phyloP scores from a whole-genome alignment of 1,284 basidiomycete species.

The Ganoderma lingzhi region DNA sequence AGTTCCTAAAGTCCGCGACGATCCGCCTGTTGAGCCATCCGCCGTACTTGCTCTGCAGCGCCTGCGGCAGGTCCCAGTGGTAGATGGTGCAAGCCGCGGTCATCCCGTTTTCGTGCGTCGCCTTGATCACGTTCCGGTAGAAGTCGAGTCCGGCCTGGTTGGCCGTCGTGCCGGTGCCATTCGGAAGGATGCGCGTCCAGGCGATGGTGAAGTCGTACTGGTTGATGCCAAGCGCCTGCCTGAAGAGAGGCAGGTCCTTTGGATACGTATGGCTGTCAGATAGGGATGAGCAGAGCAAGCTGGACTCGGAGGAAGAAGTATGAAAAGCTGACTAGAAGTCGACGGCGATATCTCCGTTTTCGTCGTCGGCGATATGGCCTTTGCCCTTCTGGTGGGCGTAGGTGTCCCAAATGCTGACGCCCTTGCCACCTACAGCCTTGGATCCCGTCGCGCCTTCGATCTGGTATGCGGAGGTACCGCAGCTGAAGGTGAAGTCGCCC shows the following conservation, averaged over 20 bases:
- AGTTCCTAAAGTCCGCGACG: conserved; percentile 46
- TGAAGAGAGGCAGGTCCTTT: neutral
- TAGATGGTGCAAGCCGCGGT: conserved; percentile 75
- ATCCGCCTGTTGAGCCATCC: conserved; percentile 38
- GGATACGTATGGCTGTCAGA: conserved; percentile 36
- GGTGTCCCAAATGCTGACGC: conserved; percentile 76
- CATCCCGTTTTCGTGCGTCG: conserved; percentile 64
- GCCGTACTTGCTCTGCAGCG: conserved; percentile 66
- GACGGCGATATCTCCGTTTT: conserved; percentile 71
- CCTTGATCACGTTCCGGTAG: conserved; percentile 72
- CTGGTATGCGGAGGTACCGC: conserved; percentile 50
- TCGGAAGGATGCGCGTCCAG: conserved; percentile 76
- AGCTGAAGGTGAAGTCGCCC: conserved; percentile 10
- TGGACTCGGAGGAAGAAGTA: conserved; percentile 23
- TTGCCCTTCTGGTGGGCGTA: conserved; percentile 71
- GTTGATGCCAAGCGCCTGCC: conserved; percentile 4
- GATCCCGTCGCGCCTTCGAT: conserved; percentile 62
- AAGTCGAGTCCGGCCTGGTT: conserved; percentile 72
- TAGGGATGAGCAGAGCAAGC: no score
- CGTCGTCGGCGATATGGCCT: conserved; percentile 59
- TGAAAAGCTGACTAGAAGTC: conserved; percentile 61
- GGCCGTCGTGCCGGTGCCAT: conserved; percentile 73
- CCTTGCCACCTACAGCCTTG: conserved; percentile 60
- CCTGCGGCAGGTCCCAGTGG: conserved; percentile 81
- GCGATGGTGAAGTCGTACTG: conserved; percentile 63